A percentile compares a stretch with the other conserved stretches of the same genome.
Evolutionary conservation across 495 filamentous ascomycete species (phyloP).

Genomic region (Podospora comata): DNA sequence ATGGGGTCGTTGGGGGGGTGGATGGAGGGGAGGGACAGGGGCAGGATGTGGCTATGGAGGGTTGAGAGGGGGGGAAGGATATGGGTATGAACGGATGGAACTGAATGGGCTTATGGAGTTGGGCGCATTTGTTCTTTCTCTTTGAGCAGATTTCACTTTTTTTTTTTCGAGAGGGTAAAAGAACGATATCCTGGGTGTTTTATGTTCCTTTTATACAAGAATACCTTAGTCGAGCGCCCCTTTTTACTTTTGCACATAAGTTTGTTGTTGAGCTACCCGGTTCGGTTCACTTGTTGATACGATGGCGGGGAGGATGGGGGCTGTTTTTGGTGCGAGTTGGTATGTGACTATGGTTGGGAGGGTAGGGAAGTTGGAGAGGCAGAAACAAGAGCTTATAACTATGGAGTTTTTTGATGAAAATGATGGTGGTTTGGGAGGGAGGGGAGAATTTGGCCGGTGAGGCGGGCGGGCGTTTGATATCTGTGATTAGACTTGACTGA

Average conservation of each 20-base stretch:
- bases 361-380: no score
- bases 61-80: background rate
- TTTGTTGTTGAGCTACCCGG: background rate
- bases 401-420: background rate
- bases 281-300: no score
- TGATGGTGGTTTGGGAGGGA: background rate
- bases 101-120: background rate
- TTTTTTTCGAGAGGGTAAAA: background rate
- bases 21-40: conserved; percentile 3
- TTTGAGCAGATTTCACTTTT: background rate
- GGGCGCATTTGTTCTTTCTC: background rate
- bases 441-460: background rate
- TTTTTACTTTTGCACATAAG: background rate
- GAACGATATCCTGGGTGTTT: background rate
- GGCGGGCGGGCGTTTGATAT: background rate
- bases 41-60: conserved; percentile 29
- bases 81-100: background rate
- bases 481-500: background rate
- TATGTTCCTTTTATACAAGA: background rate
- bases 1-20: conserved; percentile 28
- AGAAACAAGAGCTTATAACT: no score
- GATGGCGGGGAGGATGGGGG: no score
- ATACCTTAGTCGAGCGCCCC: background rate
- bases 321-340: no score
- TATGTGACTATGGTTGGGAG: no score